Percentiles rank a stretch among this genome's conserved stretches.
Conservation (phyloP, 1,284 basidiomycete species). For the Heterobasidion irregulare region DNA sequence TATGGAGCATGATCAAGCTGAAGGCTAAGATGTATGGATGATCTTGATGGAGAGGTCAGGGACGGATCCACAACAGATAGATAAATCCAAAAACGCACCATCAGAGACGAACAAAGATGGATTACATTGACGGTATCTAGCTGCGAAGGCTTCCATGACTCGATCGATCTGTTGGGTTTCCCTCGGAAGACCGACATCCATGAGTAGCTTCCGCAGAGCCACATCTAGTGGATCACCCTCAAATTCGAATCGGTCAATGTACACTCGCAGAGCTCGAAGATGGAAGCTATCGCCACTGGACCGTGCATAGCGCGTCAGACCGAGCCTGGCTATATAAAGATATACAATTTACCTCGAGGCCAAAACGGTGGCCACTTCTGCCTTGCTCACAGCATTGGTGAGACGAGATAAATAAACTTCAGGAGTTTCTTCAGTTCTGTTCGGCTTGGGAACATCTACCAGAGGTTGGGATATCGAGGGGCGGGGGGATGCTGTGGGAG, state of each 20-base stretch:
- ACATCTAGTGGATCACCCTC: conserved; percentile 82
- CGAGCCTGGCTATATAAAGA: conserved; percentile 2
- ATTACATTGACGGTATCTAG: conserved; percentile 81
- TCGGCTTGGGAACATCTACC: conserved; percentile 41
- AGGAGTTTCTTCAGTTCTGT: conserved; percentile 55
- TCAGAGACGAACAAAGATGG: conserved; percentile 71
- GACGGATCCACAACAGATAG: neutral
- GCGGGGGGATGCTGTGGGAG: conserved; percentile 32
- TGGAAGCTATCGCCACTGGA: conserved; percentile 70
- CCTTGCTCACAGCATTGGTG: conserved; percentile 54
- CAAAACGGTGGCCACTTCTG: conserved; percentile 70
- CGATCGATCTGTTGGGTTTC: conserved; percentile 99
- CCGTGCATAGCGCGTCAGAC: neutral
- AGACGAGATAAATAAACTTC: conserved; percentile 64
- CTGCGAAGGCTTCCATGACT: conserved; percentile 93
- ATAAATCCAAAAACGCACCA: conserved; percentile 36
- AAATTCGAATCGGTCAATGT: conserved; percentile 81
- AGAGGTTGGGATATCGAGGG: conserved; percentile 36
- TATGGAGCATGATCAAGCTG: conserved; percentile 98
- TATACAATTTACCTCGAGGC: conserved; percentile 61
- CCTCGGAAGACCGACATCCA: conserved; percentile 86
- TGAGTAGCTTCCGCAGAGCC: conserved; percentile 83
- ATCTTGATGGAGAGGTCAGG: conserved; percentile 40
- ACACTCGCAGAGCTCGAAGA: conserved; percentile 59
- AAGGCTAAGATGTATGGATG: conserved; percentile 97